Evolutionary conservation across 192 early-diverging fungal genomes (phyloP), one percentile per base, ranked within the genome.

Genomic region (Coemansia guatemalensis): DNA sequence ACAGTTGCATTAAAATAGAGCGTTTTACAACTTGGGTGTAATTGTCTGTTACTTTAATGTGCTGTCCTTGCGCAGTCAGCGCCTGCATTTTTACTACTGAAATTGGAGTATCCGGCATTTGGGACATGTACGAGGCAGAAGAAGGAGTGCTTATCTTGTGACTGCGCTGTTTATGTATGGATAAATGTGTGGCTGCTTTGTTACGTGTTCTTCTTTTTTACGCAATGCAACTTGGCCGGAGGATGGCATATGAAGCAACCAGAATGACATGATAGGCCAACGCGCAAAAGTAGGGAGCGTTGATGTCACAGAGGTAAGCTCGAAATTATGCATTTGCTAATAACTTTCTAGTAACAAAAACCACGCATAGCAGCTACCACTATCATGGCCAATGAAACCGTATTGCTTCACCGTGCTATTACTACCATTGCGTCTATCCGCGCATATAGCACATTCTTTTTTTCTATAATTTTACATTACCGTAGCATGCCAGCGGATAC

Each of bases 361-460:
- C 33, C 33, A 11, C 33, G 39, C 39, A 17, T 44, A 17, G 14
- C 39, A 44, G 17, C 39, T 17, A 44, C 39, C 39, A 44, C 39
- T 44, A 44, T 17, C 39, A 44, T 44, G 12, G 14, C 9, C 9
- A 44, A 44, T 22, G 50, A 56, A 56, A 56, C 9, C 54, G 27
- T 56, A 29, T 56, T 56, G 54, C 54, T 56, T 56, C 39, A 17
- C 14, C 12, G 14, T 44, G 39, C 17, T 44, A 44, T 44, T 44
- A 44, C 39, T 44, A 44, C 14, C 39, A 44, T 44, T 44, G 17
- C 39, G 17, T 44, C 8, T 44, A 39, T 44, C 39, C 39, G 14
- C 39, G 39, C 39, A 44, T 44, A 44, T 44, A 11, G 3, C 39
- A 11, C 12, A 44, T 44, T 44, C 9, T 8, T 39, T 44, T 44